Evolutionary conservation across 2,329 filamentous ascomycete genomes (phyloP).

Genomic region (Arachnomyces sp.): DNA sequence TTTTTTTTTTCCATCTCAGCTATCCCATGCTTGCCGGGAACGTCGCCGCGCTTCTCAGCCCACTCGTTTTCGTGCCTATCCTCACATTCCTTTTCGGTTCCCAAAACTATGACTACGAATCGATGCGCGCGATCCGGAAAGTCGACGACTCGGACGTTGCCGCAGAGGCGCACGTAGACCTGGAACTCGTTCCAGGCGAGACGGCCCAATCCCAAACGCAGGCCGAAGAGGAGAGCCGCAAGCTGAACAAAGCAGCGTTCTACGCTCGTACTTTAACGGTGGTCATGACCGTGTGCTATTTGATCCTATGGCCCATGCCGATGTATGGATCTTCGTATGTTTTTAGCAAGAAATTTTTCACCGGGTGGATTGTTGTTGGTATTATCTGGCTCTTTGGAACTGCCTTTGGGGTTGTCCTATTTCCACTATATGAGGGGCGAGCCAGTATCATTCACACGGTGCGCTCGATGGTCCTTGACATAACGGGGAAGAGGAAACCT

Average conservation of each 20-base stretch:
- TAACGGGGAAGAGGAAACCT: constrained; percentile 36
- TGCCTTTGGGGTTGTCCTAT: constrained; percentile 65
- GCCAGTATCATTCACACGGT: constrained; percentile 55
- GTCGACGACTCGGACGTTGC: constrained; percentile 70
- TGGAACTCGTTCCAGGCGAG: constrained; percentile 55
- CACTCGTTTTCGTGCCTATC: constrained; percentile 63
- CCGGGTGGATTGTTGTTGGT: constrained; percentile 67
- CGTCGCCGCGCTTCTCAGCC: constrained; percentile 70
- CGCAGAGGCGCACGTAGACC: constrained; percentile 53
- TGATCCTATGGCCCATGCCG: constrained; percentile 86
- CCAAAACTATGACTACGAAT: constrained; percentile 77
- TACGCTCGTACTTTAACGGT: constrained; percentile 53
- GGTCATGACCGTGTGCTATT: constrained; percentile 58
- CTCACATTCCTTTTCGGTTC: constrained; percentile 62
- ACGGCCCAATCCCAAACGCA: constrained; percentile 27
- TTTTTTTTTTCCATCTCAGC: constrained; percentile 16
- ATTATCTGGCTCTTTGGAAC: constrained; percentile 75
- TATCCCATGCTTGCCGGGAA: constrained; percentile 84
- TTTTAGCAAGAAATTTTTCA: constrained; percentile 74
- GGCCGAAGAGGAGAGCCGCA: constrained; percentile 37
- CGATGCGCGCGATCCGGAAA: constrained; percentile 70
- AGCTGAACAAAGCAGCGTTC: constrained; percentile 46
- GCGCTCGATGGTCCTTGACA: constrained; percentile 54
- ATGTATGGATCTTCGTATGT: constrained; percentile 79
- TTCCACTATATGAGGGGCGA: constrained; percentile 72